Conservation (phyloP, 768 basidiomycete genomes). For the Tricholoma bakamatsutake region DNA sequence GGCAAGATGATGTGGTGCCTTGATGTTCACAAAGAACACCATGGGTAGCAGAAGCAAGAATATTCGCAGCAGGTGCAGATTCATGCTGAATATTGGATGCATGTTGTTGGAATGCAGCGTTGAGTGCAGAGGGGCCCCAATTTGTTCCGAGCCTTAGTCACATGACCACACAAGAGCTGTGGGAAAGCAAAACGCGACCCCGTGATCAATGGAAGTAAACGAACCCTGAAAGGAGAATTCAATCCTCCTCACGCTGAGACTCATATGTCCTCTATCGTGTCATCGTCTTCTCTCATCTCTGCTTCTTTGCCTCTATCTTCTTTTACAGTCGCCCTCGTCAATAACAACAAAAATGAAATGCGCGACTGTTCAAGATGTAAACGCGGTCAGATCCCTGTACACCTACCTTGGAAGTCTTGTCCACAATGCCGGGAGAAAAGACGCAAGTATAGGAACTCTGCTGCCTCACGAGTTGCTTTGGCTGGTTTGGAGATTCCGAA, state of each 20-base stretch:
- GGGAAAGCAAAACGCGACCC: background rate
- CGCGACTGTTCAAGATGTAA: background rate
- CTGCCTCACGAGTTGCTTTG: background rate
- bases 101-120: too few relatives aligned
- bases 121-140: too few relatives aligned
- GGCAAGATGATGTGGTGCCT: too few relatives aligned
- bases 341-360: background rate
- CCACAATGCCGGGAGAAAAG: slow-evolving; percentile 3
- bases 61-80: too few relatives aligned
- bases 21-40: too few relatives aligned
- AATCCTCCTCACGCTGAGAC: background rate
- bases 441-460: background rate
- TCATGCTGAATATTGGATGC: too few relatives aligned
- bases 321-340: too few relatives aligned
- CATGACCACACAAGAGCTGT: background rate
- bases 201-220: background rate
- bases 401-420: background rate
- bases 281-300: background rate
- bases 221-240: too few relatives aligned
- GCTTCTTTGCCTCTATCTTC: background rate
- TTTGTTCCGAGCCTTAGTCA: too few relatives aligned
- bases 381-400: background rate
- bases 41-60: too few relatives aligned
- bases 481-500: background rate
- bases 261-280: background rate